These are phyloP conservation scores for Calendula officinalis DNA, from an alignment of 129 eudicot genomes.

Conservation along the genomic window DNA sequence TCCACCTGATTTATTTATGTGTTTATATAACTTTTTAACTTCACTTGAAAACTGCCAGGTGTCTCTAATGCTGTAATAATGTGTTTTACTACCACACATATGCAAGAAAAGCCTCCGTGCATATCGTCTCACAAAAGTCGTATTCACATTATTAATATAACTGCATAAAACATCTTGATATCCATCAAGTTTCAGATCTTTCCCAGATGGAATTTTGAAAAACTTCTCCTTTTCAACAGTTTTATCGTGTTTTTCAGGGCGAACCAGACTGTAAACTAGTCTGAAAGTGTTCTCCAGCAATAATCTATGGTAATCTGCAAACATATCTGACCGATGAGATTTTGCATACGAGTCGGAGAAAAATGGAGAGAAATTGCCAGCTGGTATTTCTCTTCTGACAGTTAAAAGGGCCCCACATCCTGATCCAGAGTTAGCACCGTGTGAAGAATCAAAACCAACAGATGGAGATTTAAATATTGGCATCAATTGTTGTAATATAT, in stretches of 20 bases:
- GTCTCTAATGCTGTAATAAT: constrained; percentile 89
- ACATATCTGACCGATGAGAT: constrained; percentile 92
- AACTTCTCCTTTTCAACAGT: constrained; percentile 80
- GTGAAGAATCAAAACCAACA: constrained; percentile 55
- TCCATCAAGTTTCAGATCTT: constrained; percentile 92
- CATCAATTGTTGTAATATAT: constrained; percentile 84
- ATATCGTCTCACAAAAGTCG: constrained; percentile 81
- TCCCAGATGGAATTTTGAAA: constrained; percentile 58
- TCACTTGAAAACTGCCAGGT: constrained; percentile 97
- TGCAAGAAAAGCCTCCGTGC: constrained; percentile 96
- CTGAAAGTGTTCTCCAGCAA: constrained; percentile 91
- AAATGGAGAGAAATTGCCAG: constrained; percentile 94
- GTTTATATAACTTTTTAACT: constrained; percentile 79
- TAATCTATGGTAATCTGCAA: constrained; percentile 86
- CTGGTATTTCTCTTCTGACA: constrained; percentile 92
- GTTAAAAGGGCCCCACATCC: constrained; percentile 96
- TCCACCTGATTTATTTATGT: constrained; percentile 87
- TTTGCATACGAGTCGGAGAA: constrained; percentile 95
- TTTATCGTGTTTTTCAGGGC: constrained; percentile 97
- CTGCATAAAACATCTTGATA: constrained; percentile 98
- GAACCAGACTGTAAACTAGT: constrained; percentile 79
- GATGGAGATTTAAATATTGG: constrained; percentile 78
- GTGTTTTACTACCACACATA: constrained; percentile 96
- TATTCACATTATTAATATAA: constrained; percentile 82
- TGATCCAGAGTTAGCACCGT: constrained; percentile 62